A percentile compares a stretch with the other conserved stretches of the same genome.
Conservation (phyloP, 2,329 filamentous ascomycete genomes). For the Parascedosporium putredinis region DNA sequence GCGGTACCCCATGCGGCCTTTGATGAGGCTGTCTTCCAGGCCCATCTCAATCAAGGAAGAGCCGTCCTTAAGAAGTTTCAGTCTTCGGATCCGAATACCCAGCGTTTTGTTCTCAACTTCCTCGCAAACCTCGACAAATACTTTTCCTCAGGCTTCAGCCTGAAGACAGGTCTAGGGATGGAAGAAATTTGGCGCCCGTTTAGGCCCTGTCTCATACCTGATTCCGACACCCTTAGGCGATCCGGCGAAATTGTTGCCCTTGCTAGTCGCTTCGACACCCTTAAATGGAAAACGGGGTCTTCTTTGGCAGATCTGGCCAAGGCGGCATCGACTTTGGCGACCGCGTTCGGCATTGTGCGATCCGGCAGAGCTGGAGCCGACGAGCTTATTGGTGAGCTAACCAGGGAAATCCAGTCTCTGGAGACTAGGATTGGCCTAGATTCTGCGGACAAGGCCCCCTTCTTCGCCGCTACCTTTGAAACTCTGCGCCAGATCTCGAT, state of each 20-base stretch:
- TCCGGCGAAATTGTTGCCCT: slow-evolving; percentile 43
- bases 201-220: slow-evolving; percentile 49
- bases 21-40: slow-evolving; percentile 54
- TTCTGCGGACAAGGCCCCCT: slow-evolving; percentile 32
- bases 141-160: slow-evolving; percentile 60
- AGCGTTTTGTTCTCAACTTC: slow-evolving; percentile 28
- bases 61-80: slow-evolving; percentile 25
- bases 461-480: slow-evolving; percentile 46
- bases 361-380: slow-evolving; percentile 27
- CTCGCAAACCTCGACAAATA: slow-evolving; percentile 34
- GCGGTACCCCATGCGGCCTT: slow-evolving; percentile 29
- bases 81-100: slow-evolving; percentile 2
- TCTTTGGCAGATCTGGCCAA: slow-evolving; percentile 40
- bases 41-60: slow-evolving; percentile 44
- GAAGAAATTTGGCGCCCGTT: slow-evolving; percentile 66
- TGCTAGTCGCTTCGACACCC: slow-evolving; percentile 47
- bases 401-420: slow-evolving; percentile 39
- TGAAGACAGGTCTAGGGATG: slow-evolving; percentile 71
- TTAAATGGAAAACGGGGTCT: slow-evolving; percentile 48
- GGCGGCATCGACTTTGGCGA: slow-evolving; percentile 42
- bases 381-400: slow-evolving; percentile 37
- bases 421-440: slow-evolving; percentile 34
- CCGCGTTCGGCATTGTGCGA: slow-evolving; percentile 46
- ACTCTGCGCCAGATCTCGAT: slow-evolving; percentile 41
- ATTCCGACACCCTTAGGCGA: slow-evolving; percentile 32